These are phyloP conservation scores for Gleditsia sinensis DNA, from an alignment of 306 rosid species.

Conservation along the genomic window DNA sequence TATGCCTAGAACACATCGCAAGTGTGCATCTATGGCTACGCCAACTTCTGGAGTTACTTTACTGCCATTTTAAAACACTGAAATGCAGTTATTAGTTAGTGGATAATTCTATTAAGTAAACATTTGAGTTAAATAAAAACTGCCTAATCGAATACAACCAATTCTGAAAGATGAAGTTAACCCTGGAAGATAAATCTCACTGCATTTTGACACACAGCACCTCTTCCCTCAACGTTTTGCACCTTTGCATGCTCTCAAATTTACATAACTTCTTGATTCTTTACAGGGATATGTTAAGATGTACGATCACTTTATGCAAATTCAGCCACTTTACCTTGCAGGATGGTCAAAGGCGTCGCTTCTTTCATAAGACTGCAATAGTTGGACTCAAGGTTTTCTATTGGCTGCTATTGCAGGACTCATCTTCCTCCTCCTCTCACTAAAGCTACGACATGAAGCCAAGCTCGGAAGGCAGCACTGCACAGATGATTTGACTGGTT, in stretches of 20 bases:
- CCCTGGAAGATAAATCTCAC: not conserved
- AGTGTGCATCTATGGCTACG: too few species aligned
- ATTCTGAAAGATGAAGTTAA: not conserved
- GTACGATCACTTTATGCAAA: conserved; percentile 32
- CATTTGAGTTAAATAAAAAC: not conserved
- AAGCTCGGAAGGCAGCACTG: conserved; percentile 85
- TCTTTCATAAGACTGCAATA: not conserved
- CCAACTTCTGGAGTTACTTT: not conserved
- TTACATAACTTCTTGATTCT: conserved; percentile 39
- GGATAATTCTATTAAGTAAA: not conserved
- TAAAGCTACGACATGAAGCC: conserved; percentile 66
- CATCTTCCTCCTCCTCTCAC: conserved; percentile 72
- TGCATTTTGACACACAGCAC: conserved; percentile 22
- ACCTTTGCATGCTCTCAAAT: conserved; percentile 35
- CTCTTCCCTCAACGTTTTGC: conserved; percentile 27
- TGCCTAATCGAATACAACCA: not conserved
- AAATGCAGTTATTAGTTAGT: not conserved
- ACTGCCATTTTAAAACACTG: not conserved
- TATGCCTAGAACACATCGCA: not conserved
- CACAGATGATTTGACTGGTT: conserved; percentile 49
- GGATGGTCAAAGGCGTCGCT: not conserved
- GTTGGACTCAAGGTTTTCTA: conserved; percentile 43
- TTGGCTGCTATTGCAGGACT: conserved; percentile 62
- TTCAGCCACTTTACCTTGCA: conserved; percentile 26
- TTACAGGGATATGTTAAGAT: conserved; percentile 41